Base-by-base conservation (phyloP, 305 asterid genomes). In the Solanum hybrid region DNA sequence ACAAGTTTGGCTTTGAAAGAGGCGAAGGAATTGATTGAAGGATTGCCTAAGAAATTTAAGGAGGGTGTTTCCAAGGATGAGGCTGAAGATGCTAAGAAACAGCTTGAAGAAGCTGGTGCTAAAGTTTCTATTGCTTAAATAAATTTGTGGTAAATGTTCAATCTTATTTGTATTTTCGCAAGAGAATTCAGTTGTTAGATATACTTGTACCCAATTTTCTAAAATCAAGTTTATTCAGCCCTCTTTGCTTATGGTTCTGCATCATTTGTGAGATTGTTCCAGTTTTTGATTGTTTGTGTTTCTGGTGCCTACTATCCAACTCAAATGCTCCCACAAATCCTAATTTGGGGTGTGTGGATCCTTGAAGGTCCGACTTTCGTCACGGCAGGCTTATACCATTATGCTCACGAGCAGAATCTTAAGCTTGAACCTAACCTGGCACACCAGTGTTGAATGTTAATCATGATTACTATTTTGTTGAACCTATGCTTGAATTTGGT, bases 41-140 rank as follows among this genome's bases (percentile, higher is more conserved):
- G 98, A 19, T 89, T 96, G 94, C 99, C 98, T 88, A 97, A 97
- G 95, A 96, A 97, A 87, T 95, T 97, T 71, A 97, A 94, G 92
- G 99, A 95, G 90, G 99, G 95, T 7, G 91, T 94, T 87, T 91
- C 97, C 12, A 94, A 95, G 51, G 98, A 97, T n/a, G 99, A 96
- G 73, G 98, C 98, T 7, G 98, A 95, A 35, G 99, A 95, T 51
- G 98, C 97, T 24, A 96, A 95, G 93, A 97, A 97, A 93, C 96
- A 95, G 93, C 99, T 95, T 3, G 98, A 94, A 90, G 98, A 80
- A 26, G 99, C 97, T 69, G 98, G 99, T 10, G 98, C 98, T 6
- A 95, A 95, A 89, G 91, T 96, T 31, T 89, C 96, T 36, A 95
- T 96, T 89, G 98, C 91, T 86, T 96, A 92, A 91, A 40, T 35